Evolutionary conservation across 139 green algal genomes (phyloP), one percentile per base, ranked within the genome.

Genomic region (Nannochloris sp.): DNA sequence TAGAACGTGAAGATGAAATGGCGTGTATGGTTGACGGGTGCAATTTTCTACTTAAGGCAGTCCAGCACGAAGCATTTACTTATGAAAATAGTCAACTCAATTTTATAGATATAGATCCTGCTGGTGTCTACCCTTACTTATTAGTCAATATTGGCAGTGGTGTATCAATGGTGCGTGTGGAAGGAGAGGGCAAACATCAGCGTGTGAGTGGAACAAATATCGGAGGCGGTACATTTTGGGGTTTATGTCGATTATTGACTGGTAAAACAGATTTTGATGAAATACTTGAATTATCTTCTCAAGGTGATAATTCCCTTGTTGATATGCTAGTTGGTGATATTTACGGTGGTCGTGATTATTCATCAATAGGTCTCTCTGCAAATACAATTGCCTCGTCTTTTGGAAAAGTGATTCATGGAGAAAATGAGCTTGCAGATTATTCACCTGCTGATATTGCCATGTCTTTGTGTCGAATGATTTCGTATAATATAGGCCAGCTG

Each of bases 271-370:
- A 82, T 64, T 99, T 98, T 79, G 94, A 99, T 68, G 90, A 98
- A 63, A 96, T 99, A 78, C 81, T 99, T 69, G 83, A 91, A 70
- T 85, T 97, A 0, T 89, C 66, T 57, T 80, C 75, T 64, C 42
- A 83, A 32, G 95, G 94, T 0, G 85, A 99, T 82, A 96, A 94
- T 63, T 70, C 74, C 54, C 85, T 83, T 30, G 87, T 92, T 55
- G 94, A 99, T 80, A 98, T 99, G 93, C 79, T 99, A 24, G 94
- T 99, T 27, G 94, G 94, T 3, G 94, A 99, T 72, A 99, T 99
- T 68, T 99, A 99, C 65, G 94, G 92, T 5, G 87, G 90, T 25
- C 58, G 89, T 1, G 93, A 97, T 79, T 98, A 98, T 76, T 67
- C 77, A 15, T 80, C 81, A 61, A 95, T 97, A 34, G 95, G 95